Conservation (phyloP, 768 basidiomycete species). For the Boletellus emodensis region DNA sequence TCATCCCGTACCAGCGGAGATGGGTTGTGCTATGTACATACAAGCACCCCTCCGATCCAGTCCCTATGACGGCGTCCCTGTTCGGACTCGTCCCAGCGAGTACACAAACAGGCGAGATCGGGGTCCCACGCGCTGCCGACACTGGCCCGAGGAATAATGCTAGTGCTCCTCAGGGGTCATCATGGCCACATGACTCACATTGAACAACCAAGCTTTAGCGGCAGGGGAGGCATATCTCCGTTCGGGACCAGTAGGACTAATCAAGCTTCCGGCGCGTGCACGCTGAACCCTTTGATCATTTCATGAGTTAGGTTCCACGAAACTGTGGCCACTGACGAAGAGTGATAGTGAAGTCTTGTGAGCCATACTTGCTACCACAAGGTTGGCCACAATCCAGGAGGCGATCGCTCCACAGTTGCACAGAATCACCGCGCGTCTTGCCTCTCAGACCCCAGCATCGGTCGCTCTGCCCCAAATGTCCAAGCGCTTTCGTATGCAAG, state of each 20-base stretch:
- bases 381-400: neutral
- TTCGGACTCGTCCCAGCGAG: neutral
- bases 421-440: neutral
- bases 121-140: conserved; percentile 22
- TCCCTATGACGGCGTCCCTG: conserved; percentile 15
- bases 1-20: conserved; percentile 14
- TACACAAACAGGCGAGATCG: conserved; percentile 13
- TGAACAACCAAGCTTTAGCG: neutral
- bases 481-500: neutral
- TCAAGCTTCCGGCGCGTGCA: neutral
- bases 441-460: neutral
- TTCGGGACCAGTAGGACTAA: conserved; percentile 8
- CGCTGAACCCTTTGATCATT: neutral
- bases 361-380: neutral
- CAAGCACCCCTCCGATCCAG: neutral
- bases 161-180: neutral
- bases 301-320: neutral
- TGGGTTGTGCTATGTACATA: neutral
- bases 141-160: neutral
- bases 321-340: neutral
- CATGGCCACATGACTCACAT: conserved; percentile 3
- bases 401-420: neutral
- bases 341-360: neutral
- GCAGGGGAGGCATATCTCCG: neutral
- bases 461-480: neutral